Evolutionary conservation across 2,329 filamentous ascomycete species (phyloP), one percentile per base, ranked within the genome.

Genomic region (Aphanocladium album): DNA sequence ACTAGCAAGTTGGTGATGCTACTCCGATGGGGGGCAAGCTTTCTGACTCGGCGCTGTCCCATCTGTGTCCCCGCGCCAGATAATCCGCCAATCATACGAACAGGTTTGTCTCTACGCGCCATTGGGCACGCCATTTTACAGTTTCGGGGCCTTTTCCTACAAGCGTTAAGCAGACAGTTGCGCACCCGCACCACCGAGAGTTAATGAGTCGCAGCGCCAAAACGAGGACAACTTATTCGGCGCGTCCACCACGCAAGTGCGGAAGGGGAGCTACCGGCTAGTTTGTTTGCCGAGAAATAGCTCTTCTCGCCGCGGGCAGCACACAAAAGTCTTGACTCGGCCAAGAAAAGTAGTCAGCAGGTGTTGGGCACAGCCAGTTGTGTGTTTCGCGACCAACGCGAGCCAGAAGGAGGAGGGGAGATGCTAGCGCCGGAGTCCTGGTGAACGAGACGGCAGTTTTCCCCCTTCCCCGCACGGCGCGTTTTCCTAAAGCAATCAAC

Each of bases 391-490:
- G 51, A 54, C 35, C 35, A 43, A 52, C 50, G 50, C 50, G 51
- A 54, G 35, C 6, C 17, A 19, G 19, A 37, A 6, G 5, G 21
- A n/a, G 35, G 11, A 14, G 23, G 3, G 9, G 19, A 19, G 27
- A 37, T 25, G 23, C 25, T 55, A 33, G 37, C 39, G 37, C 39
- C 30, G 49, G 49, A 19, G 11, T 16, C 49, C 9, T 30, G 9
- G 5, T 56, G 53, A 56, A 56, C 53, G 53, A 56, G 41, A 56
- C 41, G 39, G 41, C 53, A 56, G 41, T 46, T 25, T 46, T n/a
- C 49, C n/a, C 5, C 11, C n/a, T 46, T 17, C 53, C 53, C 53
- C 53, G 53, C 53, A 55, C 41, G 53, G 53, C 53, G 39, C 27
- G n/a, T 55, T 55, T 35, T 46, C 25, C 53, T 19, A 30, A 55